Evolutionary conservation across 192 early-diverging fungal species (phyloP).

Genomic region (Phlyctochytrium planicorne): DNA sequence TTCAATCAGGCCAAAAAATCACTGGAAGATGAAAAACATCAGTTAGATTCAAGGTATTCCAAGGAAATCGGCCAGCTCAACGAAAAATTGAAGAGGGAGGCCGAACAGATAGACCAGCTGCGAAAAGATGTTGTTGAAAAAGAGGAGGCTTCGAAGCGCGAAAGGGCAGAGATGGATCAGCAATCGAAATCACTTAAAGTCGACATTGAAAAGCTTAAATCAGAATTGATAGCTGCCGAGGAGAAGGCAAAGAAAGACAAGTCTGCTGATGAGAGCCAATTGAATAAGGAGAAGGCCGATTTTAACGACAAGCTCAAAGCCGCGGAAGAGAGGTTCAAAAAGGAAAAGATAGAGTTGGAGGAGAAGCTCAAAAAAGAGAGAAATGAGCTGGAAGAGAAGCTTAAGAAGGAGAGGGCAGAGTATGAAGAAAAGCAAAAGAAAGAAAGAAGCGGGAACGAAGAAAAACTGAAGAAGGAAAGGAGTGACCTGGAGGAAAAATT

Average conservation of each 20-base stretch:
- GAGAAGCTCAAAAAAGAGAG: conserved; percentile 9
- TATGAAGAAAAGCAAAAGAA: conserved; percentile 13
- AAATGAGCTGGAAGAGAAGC: conserved; percentile 12
- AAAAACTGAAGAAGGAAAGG: conserved; percentile 20
- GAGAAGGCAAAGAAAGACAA: neutral
- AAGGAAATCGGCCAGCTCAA: neutral
- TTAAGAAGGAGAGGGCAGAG: conserved; percentile 2
- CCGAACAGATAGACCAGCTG: neutral
- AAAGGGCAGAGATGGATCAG: neutral
- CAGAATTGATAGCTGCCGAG: too few species aligned
- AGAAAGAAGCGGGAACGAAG: conserved; percentile 17
- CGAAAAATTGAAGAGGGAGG: neutral
- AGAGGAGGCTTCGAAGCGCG: neutral
- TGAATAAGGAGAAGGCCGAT: conserved; percentile 4
- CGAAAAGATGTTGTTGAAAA: neutral
- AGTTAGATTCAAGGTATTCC: neutral
- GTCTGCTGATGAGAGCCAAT: neutral
- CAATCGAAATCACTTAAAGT: conserved; percentile 12
- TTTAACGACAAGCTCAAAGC: neutral
- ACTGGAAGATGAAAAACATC: neutral
- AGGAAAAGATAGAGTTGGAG: conserved; percentile 1
- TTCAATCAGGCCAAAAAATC: neutral
- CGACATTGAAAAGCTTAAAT: conserved; percentile 20
- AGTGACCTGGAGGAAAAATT: conserved; percentile 21
- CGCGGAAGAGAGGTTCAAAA: too few species aligned